Percentiles rank a stretch among this genome's conserved stretches.
Evolutionary conservation across 2,329 filamentous ascomycete genomes (phyloP).

Genomic region (Talaromyces sp.): DNA sequence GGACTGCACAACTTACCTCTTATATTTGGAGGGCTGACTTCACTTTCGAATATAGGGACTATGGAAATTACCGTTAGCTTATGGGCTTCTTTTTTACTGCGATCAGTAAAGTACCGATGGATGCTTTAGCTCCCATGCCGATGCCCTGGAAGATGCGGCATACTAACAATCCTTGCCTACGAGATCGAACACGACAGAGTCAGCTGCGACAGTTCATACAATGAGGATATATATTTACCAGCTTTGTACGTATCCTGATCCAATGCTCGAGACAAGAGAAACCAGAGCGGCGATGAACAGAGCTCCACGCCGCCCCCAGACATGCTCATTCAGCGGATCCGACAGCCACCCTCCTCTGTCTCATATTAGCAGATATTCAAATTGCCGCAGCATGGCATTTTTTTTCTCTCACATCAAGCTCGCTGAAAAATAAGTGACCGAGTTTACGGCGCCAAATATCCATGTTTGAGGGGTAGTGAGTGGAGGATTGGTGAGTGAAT

Average conservation of each 20-base stretch:
- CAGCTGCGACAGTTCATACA: background rate
- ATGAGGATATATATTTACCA: constrained; percentile 14
- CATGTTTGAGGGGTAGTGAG: constrained; percentile 10
- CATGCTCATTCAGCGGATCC: constrained; percentile 27
- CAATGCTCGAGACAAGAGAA: constrained; percentile 25
- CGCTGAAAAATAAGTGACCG: constrained; percentile 26
- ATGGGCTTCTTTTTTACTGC: background rate
- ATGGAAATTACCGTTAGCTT: background rate
- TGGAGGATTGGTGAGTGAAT: background rate
- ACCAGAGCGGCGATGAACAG: constrained; percentile 25
- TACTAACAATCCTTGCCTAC: constrained; percentile 16
- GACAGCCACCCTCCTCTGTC: constrained; percentile 21
- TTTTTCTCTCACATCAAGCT: constrained; percentile 14
- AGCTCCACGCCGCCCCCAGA: constrained; percentile 20
- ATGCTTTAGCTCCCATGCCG: constrained; percentile 29
- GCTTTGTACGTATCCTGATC: constrained; percentile 19
- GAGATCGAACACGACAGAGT: background rate
- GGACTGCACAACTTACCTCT: constrained; percentile 11
- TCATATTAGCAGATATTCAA: background rate
- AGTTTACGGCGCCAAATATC: constrained; percentile 28
- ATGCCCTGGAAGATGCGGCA: constrained; percentile 27
- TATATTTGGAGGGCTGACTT: constrained; percentile 16
- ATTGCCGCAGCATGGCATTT: background rate
- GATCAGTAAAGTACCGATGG: constrained; percentile 12
- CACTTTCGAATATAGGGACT: constrained; percentile 27